Base-by-base conservation (phyloP, 2,329 filamentous ascomycete species). In the Onygenales sp. region DNA sequence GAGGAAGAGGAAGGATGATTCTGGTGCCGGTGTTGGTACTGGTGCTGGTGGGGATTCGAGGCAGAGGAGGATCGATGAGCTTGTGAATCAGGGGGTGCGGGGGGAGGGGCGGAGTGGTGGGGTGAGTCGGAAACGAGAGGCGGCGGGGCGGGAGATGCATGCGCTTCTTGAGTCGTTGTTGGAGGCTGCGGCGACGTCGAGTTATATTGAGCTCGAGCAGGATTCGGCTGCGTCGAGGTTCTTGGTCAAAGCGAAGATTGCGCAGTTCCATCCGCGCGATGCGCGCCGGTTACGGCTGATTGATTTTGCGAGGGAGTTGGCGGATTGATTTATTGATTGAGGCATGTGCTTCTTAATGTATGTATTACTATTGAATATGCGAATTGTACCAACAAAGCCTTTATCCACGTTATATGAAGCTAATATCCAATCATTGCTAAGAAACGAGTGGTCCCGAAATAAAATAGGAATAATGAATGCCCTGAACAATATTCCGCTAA, bases 261-360 rank as follows among this genome's bases (percentile, higher is more conserved):
- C 78, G 11, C 77, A 80, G 55, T 79, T 78, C 49, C 75, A 80
- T 61, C 76, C 77, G 1, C 75, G 73, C 54, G 77, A 81, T 65
- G 78, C 78, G 13, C 68, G 69, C 55, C 73, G 73, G 56, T 59
- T 80, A 55, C 71, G 77, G 35, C 61, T 80, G 58, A 75, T 80
- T 56, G 77, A 80, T 62, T 79, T 80, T 65, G 76, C 56, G 8
- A 58, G 57, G 52, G 56, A 57, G 10, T 47, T 59, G 49, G 47
- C 48, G 33, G 52, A 55, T 39, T 58, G 50, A 52, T 38, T 39
- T 21, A 17, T 48, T n/a, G 14, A 14, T 8, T 13, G 17, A 14
- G n/a, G 38, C 13, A 7, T 39, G 17, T 41, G 10, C 10, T 8
- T 5, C 10, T 21, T 32, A 31, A 49, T 21, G 14, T 38, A 14